Evolutionary conservation across 805 yeast genomes (phyloP).

Genomic region (Scheffersomyces coipomensis): DNA sequence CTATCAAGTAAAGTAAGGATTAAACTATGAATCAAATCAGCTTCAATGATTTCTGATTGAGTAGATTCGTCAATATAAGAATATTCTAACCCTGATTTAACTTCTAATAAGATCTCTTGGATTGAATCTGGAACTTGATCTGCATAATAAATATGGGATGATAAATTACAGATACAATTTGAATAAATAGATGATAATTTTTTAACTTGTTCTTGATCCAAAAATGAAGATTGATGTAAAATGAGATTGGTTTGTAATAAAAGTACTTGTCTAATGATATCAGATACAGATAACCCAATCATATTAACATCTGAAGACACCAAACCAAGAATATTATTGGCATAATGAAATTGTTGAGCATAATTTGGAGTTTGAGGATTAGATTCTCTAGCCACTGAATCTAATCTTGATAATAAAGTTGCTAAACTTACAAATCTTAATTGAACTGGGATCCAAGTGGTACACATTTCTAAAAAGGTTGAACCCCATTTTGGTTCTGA

Average conservation of each 20-base stretch:
- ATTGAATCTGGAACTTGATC: constrained; percentile 86
- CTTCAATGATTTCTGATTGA: not conserved
- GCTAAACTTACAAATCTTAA: constrained; percentile 64
- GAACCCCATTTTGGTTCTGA: constrained; percentile 48
- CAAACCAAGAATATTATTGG: constrained; percentile 52
- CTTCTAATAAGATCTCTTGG: constrained; percentile 56
- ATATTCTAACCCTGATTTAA: constrained; percentile 28
- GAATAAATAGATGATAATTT: constrained; percentile 45
- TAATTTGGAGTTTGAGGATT: constrained; percentile 5
- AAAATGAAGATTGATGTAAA: constrained; percentile 18
- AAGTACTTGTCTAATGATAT: constrained; percentile 62
- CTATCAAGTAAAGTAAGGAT: constrained; percentile 29
- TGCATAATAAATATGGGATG: constrained; percentile 77
- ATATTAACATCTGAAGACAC: constrained; percentile 78
- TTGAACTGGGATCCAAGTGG: constrained; percentile 80
- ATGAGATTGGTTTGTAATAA: constrained; percentile 43
- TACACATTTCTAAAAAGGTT: constrained; percentile 58
- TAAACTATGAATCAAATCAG: constrained; percentile 12
- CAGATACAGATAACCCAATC: constrained; percentile 85
- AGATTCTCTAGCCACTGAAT: constrained; percentile 17
- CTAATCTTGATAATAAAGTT: constrained; percentile 33
- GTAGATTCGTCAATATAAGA: constrained; percentile 9
- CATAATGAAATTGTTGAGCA: constrained; percentile 34
- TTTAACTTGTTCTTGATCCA: constrained; percentile 18
- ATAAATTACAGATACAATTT: constrained; percentile 63